Percentiles rank a stretch among this genome's conserved stretches.
Evolutionary conservation across 768 basidiomycete species (phyloP).

Genomic region (Mycena amicta): DNA sequence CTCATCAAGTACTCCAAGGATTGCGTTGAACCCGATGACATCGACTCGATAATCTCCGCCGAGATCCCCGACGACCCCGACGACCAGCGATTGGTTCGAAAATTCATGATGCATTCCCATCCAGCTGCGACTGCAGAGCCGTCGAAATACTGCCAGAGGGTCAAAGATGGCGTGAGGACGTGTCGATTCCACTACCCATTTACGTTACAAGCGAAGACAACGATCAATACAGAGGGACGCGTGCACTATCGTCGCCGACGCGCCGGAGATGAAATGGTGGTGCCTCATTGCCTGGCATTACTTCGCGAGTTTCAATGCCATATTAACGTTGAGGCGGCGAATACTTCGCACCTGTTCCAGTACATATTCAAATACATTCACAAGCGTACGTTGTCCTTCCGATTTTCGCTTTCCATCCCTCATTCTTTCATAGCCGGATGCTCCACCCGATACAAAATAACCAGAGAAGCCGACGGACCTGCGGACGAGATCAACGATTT

Average conservation of each 20-base stretch:
- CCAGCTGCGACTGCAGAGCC: conserved; percentile 13
- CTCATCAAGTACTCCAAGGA: conserved; percentile 33
- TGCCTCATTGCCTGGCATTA: conserved; percentile 26
- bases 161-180: conserved; percentile 3
- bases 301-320: conserved; percentile 34
- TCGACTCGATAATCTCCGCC: conserved; percentile 37
- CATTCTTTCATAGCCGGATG: not conserved
- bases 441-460: conserved; percentile 7
- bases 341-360: conserved; percentile 33
- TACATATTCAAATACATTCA: conserved; percentile 44
- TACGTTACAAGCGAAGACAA: conserved; percentile 22
- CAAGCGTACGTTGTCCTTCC: conserved; percentile 29
- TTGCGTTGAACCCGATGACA: conserved; percentile 27
- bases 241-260: conserved; percentile 30
- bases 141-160: conserved; percentile 32
- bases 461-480: not conserved
- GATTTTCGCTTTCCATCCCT: not conserved
- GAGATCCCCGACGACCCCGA: conserved; percentile 32
- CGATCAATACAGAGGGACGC: conserved; percentile 29
- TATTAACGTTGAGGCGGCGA: conserved; percentile 37
- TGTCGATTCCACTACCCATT: conserved; percentile 31
- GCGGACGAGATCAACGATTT: conserved; percentile 40
- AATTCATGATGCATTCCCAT: conserved; percentile 40
- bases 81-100: conserved; percentile 28
- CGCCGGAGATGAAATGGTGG: conserved; percentile 30